These are phyloP conservation scores for Bruguiera parviflora DNA, from an alignment of 345 rosid species.

Conservation along the genomic window DNA sequence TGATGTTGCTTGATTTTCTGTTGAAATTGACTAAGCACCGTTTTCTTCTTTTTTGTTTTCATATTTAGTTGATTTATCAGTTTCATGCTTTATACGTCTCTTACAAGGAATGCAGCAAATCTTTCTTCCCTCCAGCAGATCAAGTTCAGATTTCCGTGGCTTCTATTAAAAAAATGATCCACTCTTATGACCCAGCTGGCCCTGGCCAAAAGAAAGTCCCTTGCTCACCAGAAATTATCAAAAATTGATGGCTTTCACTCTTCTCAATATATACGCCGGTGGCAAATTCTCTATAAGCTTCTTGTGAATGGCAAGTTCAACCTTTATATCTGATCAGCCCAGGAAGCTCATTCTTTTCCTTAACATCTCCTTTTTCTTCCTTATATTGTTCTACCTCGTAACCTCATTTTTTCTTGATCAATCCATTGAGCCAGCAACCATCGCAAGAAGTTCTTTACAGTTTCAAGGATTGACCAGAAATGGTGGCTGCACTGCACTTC, in stretches of 20 bases:
- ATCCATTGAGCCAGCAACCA: conserved; percentile 9
- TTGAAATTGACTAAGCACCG: background rate
- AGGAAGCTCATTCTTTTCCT: conserved; percentile 42
- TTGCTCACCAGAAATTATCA: conserved; percentile 15
- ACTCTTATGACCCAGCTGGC: conserved; percentile 18
- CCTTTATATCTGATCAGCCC: conserved; percentile 16
- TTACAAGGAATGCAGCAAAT: background rate
- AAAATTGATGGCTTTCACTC: conserved; percentile 15
- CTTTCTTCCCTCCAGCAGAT: background rate
- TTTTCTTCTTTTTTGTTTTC: too few relatives aligned
- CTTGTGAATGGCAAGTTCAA: conserved; percentile 39
- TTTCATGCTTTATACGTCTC: conserved; percentile 1
- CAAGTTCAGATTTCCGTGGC: background rate
- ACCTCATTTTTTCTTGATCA: conserved; percentile 22
- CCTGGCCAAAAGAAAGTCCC: conserved; percentile 20
- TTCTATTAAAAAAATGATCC: background rate
- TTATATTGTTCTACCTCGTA: conserved; percentile 29
- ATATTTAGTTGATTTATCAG: too few relatives aligned
- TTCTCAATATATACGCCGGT: conserved; percentile 14
- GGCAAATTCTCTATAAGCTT: conserved; percentile 15
- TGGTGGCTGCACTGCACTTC: conserved; percentile 37
- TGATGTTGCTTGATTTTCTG: background rate
- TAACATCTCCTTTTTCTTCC: conserved; percentile 47
- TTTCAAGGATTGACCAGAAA: conserved; percentile 8
- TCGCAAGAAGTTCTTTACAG: background rate